Evolutionary conservation across 805 yeast species (phyloP).

Genomic region (Blastobotrys chiropterorum): DNA sequence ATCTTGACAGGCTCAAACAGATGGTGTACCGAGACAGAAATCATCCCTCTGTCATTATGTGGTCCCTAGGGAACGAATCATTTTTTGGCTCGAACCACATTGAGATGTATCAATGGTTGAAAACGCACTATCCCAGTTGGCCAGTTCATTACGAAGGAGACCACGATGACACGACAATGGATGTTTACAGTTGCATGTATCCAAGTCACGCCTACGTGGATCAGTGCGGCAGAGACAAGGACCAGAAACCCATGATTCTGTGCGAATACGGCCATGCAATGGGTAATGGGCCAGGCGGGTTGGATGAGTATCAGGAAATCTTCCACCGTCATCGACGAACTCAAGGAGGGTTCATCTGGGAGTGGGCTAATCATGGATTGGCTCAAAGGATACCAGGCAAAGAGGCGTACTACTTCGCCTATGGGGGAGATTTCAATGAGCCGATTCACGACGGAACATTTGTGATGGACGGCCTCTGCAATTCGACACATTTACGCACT

Average conservation of each 20-base stretch:
- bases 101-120: conserved; percentile 27
- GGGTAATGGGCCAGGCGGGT: conserved; percentile 36
- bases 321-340: conserved; percentile 28
- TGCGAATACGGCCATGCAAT: conserved; percentile 37
- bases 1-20: conserved; percentile 31
- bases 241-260: conserved; percentile 30
- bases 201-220: conserved; percentile 24
- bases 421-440: conserved; percentile 37
- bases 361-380: conserved; percentile 37
- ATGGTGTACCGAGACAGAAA: conserved; percentile 32
- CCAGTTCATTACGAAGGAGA: conserved; percentile 36
- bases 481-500: conserved; percentile 32
- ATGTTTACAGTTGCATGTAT: conserved; percentile 33
- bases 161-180: conserved; percentile 22
- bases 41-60: conserved; percentile 33
- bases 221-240: conserved; percentile 17
- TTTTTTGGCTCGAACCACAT: conserved; percentile 32
- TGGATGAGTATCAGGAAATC: conserved; percentile 31
- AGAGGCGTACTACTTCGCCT: conserved; percentile 23
- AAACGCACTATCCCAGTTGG: conserved; percentile 25
- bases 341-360: conserved; percentile 38
- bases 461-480: conserved; percentile 33
- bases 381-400: conserved; percentile 11
- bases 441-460: conserved; percentile 34
- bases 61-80: conserved; percentile 38